Evolutionary conservation across 371 early-diverging fungal genomes (phyloP).

Genomic region (Syncephalastrum sp.): DNA sequence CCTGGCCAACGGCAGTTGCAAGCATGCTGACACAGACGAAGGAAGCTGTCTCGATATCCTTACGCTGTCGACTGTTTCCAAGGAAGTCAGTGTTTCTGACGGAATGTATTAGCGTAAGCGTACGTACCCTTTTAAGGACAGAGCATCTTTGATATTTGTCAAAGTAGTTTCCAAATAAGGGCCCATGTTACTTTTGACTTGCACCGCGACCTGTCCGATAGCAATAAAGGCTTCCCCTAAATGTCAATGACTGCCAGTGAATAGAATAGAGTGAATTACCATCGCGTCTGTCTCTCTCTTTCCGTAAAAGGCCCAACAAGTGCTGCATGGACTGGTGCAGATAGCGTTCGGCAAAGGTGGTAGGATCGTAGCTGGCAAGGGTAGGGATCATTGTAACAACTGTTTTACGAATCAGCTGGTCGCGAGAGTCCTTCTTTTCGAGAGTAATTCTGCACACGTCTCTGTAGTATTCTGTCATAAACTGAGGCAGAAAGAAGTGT

Average conservation of each 20-base stretch:
- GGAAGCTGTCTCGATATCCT: slow-evolving; percentile 68
- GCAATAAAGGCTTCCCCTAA: slow-evolving; percentile 70
- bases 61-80: slow-evolving; percentile 49
- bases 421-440: slow-evolving; percentile 79
- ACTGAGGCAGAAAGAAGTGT: slow-evolving; percentile 38
- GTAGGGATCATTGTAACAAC: slow-evolving; percentile 84
- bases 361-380: slow-evolving; percentile 82
- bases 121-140: slow-evolving; percentile 51
- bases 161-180: slow-evolving; percentile 80
- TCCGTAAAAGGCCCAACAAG: slow-evolving; percentile 73
- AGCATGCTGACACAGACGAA: slow-evolving; percentile 89
- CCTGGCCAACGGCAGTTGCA: slow-evolving; percentile 88
- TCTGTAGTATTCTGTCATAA: slow-evolving; percentile 81
- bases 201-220: slow-evolving; percentile 85
- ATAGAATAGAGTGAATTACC: slow-evolving; percentile 27
- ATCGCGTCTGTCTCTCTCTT: slow-evolving; percentile 75
- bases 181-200: slow-evolving; percentile 78
- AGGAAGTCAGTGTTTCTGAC: neutral
- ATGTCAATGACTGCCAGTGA: neutral
- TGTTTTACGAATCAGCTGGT: slow-evolving; percentile 78
- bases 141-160: slow-evolving; percentile 70
- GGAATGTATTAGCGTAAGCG: neutral
- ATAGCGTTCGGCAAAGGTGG: slow-evolving; percentile 73
- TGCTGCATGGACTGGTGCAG: slow-evolving; percentile 76
- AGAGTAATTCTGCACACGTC: slow-evolving; percentile 80